Base-by-base conservation (phyloP, 2,329 filamentous ascomycete species). In the Diaporthe longicolla region DNA sequence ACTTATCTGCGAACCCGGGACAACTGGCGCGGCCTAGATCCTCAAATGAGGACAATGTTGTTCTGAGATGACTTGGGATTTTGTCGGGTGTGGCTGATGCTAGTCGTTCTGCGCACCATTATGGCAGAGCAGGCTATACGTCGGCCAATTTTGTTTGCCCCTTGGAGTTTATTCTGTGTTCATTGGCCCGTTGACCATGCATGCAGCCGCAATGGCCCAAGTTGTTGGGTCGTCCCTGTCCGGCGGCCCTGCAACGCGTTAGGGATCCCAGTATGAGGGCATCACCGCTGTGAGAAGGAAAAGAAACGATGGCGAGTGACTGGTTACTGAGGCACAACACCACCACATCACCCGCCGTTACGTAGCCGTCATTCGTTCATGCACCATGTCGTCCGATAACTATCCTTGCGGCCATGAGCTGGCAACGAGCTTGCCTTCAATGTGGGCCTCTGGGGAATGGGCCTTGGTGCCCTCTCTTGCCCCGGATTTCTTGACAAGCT, bases 191-290 rank as follows among this genome's bases (percentile, higher is more conserved):
- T 26, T 21, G 7, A 26, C 17, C 37, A 29, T 52, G 29, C 26
- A 52, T 37, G 63, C 4, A 37, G 21, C 17, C 15, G 29, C 21
- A 52, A 45, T 19, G 7, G 7, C 29, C 63, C 45, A 37, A 21
- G 29, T 15, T 35, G 45, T 66, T 66, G 63, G 63, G 63, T 37
- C 63, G 63, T 66, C 45, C 63, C 63, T 66, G 63, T 15, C 29
- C 19, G 43, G 7, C 19, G 19, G 45, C 61, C 61, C 26, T 65
- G 50, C 43, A 21, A 21, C 19, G 35, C 10, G n/a, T 66, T 35
- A 37, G 63, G 45, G 45, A 52, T 52, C 63, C 63, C 29, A 37
- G 63, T n/a, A 15, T 26, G 29, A 7, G 45, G 11, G 11, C 43
- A 52, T 3, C 29, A 19, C 17, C 3, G 15, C 26, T 21, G 7